Percentiles rank a stretch among this genome's conserved stretches.
Conservation (phyloP, 192 early-diverging fungal genomes). For the Lunasporangiospora selenospora region DNA sequence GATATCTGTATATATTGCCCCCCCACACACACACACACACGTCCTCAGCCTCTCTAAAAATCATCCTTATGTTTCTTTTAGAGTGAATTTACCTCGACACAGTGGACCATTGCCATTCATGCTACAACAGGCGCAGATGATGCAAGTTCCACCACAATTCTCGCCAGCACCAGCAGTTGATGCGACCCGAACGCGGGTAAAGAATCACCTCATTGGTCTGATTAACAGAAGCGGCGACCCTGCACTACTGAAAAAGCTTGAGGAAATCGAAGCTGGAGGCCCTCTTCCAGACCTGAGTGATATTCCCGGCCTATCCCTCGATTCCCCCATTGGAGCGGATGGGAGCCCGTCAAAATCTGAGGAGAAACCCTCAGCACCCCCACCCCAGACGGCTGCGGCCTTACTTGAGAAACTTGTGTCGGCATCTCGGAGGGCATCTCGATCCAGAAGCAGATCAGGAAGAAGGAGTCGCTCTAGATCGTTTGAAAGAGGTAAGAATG, state of each 20-base stretch:
- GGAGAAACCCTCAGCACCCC: constrained; percentile 4
- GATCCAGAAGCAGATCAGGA: constrained; percentile 30
- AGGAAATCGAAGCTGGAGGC: constrained; percentile 35
- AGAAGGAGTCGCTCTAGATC: constrained; percentile 35
- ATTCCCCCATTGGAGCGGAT: no score
- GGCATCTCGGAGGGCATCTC: constrained; percentile 25
- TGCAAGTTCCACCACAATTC: constrained; percentile 26
- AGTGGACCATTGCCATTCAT: constrained; percentile 36
- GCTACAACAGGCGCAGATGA: constrained; percentile 43
- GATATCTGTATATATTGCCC: no score
- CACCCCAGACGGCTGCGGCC: constrained; percentile 4
- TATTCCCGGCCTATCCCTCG: constrained; percentile 26
- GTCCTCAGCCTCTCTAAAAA: no score
- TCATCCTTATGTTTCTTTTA: background rate
- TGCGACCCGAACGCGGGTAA: constrained; percentile 26
- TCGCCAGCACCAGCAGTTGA: constrained; percentile 11
- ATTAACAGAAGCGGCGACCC: constrained; percentile 43
- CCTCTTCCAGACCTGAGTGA: constrained; percentile 34
- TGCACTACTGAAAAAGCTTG: constrained; percentile 32
- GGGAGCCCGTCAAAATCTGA: no score
- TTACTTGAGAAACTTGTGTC: constrained; percentile 33
- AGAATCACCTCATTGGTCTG: constrained; percentile 36
- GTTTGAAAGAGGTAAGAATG: constrained; percentile 10
- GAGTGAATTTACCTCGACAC: constrained; percentile 33
- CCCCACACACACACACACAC: no score